These are phyloP conservation scores for Penicillium cosmopolitanum DNA, from an alignment of 495 filamentous ascomycete genomes.

Conservation along the genomic window DNA sequence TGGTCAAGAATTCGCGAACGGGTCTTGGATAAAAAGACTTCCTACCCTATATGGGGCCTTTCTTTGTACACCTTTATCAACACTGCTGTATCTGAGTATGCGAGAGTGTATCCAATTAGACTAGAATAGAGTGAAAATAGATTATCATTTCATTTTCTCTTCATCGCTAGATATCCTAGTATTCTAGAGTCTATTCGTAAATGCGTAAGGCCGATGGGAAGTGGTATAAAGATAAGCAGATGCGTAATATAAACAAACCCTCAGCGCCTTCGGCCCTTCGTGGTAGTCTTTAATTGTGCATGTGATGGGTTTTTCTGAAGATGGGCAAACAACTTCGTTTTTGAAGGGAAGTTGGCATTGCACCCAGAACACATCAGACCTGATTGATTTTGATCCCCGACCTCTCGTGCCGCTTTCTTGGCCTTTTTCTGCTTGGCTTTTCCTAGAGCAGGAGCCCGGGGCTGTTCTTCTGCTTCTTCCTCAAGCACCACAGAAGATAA, in stretches of 20 bases:
- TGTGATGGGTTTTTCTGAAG: constrained; percentile 63
- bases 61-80: no score
- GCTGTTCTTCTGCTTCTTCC: constrained; percentile 28
- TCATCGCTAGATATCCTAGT: no score
- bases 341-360: constrained; percentile 63
- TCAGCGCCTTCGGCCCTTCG: background rate
- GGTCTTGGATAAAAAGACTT: constrained; percentile 68
- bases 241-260: background rate
- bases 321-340: constrained; percentile 74
- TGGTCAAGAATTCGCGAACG: constrained; percentile 83
- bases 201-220: background rate
- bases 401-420: constrained; percentile 62
- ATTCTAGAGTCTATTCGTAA: no score
- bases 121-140: no score
- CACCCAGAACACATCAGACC: constrained; percentile 64
- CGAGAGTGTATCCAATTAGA: no score
- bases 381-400: constrained; percentile 47
- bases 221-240: background rate
- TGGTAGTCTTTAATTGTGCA: constrained; percentile 48
- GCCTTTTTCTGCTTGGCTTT: constrained; percentile 89
- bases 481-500: constrained; percentile 25
- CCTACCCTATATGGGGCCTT: background rate
- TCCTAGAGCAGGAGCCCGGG: constrained; percentile 58
- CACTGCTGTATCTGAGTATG: no score
- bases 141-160: no score